phyloP scores from a whole-genome alignment of 805 yeast genomes.

The Cyberlindnera mycetangii region DNA sequence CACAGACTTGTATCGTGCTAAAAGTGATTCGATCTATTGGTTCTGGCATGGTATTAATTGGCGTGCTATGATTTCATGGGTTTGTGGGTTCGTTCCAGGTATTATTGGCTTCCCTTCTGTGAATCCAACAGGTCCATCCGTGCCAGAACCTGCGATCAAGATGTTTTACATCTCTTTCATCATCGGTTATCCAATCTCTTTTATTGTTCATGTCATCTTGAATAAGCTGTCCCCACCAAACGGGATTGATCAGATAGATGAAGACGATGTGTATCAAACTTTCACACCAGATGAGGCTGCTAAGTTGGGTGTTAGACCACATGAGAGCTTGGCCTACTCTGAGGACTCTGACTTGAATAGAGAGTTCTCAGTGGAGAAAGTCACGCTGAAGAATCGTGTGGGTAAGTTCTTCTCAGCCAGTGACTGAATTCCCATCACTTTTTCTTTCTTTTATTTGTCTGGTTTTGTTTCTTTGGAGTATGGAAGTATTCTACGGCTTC shows the following conservation, averaged over 20 bases:
- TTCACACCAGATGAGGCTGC: conserved; percentile 34
- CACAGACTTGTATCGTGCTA: conserved; percentile 37
- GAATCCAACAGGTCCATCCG: conserved; percentile 26
- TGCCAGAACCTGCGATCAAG: conserved; percentile 27
- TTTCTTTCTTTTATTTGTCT: background rate
- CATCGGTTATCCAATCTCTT: conserved; percentile 26
- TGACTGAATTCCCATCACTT: background rate
- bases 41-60: conserved; percentile 42
- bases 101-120: conserved; percentile 38
- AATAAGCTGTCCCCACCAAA: conserved; percentile 29
- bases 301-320: conserved; percentile 31
- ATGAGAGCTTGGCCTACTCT: conserved; percentile 11
- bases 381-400: background rate
- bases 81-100: conserved; percentile 39
- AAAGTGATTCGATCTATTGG: conserved; percentile 38
- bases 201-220: conserved; percentile 24
- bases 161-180: conserved; percentile 28
- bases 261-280: conserved; percentile 33
- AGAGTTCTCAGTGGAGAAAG: conserved; percentile 2
- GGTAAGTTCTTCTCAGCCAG: background rate
- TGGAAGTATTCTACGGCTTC: no score
- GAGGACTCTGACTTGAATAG: conserved; percentile 10
- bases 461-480: background rate
- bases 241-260: conserved; percentile 31
- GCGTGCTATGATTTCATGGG: conserved; percentile 39